Base-by-base conservation (phyloP, 371 early-diverging fungal species). In the Lichtheimia ramosa region DNA sequence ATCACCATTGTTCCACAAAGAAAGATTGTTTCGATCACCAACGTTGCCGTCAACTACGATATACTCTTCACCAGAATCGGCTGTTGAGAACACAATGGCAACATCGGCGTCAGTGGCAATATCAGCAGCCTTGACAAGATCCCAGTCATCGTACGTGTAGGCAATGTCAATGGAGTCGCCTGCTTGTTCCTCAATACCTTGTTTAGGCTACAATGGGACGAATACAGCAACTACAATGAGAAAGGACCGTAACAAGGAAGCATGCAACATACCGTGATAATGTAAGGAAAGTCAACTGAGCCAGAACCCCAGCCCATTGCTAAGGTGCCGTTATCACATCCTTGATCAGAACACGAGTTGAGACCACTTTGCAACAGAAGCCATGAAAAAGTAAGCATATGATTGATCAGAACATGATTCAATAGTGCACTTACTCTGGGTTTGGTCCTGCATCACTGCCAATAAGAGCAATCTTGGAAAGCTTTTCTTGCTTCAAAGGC, bases 231-330 rank as follows among this genome's bases (percentile, higher is more conserved):
- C 4, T 0, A 23, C 27, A 14, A 39, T 48, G 24, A 25, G 7
- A 10, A 54, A 42, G 15, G 14, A 20, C 34, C 13, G 0, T 15
- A 51, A 28, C 7, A 51, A 4, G 24, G 23, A 25, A 1, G 1
- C 10, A 34, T 8, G 5, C 15, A n/a, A 61, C 72, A 58, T 67
- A 75, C 75, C 5, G 76, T 70, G 53, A 85, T 63, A 21, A 86
- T 25, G 59, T 85, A 87, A 27, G 86, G 82, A 71, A 75, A 89
- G 15, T 70, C 58, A 20, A 79, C 68, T 6, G 84, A 73, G 40
- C 89, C 89, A 42, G 81, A 81, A 1, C 89, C 89, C 85, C 86
- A 86, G 18, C 87, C 84, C 62, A 79, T 74, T 46, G 84, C 83
- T 13, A 86, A 59, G 2, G 81, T 83, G 6, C 86, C 89, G 16